These are phyloP conservation scores for Hyphodiscus sp. DNA, from an alignment of 2,329 filamentous ascomycete genomes.

Conservation along the genomic window DNA sequence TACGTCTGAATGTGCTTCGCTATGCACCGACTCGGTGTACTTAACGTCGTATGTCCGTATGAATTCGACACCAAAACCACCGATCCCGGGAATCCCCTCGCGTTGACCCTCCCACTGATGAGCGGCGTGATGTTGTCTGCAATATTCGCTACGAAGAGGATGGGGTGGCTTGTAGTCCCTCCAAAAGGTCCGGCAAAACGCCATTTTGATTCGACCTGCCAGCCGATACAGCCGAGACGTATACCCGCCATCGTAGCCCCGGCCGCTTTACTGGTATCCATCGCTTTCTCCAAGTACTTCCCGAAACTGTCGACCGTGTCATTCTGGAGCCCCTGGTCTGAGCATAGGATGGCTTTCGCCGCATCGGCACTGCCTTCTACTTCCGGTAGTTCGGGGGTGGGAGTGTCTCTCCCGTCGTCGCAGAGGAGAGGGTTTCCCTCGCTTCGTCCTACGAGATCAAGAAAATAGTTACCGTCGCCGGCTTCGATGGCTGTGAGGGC, in stretches of 20 bases:
- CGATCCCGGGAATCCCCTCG: slow-evolving; percentile 36
- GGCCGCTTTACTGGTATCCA: background rate
- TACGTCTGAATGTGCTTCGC: slow-evolving; percentile 29
- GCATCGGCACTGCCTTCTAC: background rate
- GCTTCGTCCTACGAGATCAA: background rate
- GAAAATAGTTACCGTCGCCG: background rate
- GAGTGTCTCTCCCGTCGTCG: background rate
- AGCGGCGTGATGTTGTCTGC: slow-evolving; percentile 30
- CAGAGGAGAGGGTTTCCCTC: background rate
- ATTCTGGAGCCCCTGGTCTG: background rate
- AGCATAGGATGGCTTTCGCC: background rate
- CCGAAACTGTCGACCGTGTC: background rate
- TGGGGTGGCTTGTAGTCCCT: slow-evolving; percentile 27
- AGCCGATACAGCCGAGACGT: slow-evolving; percentile 22
- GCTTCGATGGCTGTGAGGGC: background rate
- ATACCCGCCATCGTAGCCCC: background rate
- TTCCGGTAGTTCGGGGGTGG: background rate
- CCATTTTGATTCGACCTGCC: slow-evolving; percentile 26
- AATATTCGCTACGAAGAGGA: slow-evolving; percentile 29
- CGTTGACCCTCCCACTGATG: slow-evolving; percentile 27
- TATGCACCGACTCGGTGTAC: slow-evolving; percentile 30
- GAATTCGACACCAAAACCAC: slow-evolving; percentile 42
- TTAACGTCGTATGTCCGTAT: slow-evolving; percentile 43
- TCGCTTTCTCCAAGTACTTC: background rate
- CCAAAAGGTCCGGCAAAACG: slow-evolving; percentile 21